Base-by-base conservation (phyloP, 805 yeast species). In the Candida ficus region DNA sequence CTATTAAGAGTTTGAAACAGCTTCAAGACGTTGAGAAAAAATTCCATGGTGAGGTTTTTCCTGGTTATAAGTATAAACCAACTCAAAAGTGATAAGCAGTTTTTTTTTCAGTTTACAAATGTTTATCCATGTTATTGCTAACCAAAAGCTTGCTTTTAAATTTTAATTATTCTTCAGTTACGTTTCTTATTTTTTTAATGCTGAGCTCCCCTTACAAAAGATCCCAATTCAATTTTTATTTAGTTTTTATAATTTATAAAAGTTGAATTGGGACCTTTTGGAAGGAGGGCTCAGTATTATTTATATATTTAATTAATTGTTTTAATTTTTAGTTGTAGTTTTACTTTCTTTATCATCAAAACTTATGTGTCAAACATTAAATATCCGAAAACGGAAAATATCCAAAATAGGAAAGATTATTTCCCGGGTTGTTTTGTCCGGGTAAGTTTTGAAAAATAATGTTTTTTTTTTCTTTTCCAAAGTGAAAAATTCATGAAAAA, bases 401-500 rank as follows among this genome's bases (percentile, higher is more conserved):
- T 10, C 14, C 2, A 6, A 14, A 4, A 1, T 9, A 5, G 30
- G 11, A 28, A 14, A 16, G 17, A 9, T 14, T 14, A 16, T 12
- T 7, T 8, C 28, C 17, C 11, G 10, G 17, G 11, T 5, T 8
- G 13, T 5, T 4, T 7, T n/a, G n/a, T 13, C 43, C 39, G 43
- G 43, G 43, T 40, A 36, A 40, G 21, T 7, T 17, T 20, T 38
- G 8, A 7, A 8, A 9, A 7, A 25, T 9, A 19, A 14, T 18
- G 23, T 21, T 33, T 26, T 27, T 21, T 27, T 27, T 33, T 39
- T 39, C 35, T 30, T 35, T 21, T 30, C 16, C 26, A 31, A 32
- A 40, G 39, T 35, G 39, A 40, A 40, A 36, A 40, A 40, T 36
- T 31, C 36, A 29, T 20, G 33, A 35, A 25, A 30, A 23, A 23